Conservation (phyloP, 23 red algal genomes). For the Cyanidiococcus yangmingshanensis region DNA sequence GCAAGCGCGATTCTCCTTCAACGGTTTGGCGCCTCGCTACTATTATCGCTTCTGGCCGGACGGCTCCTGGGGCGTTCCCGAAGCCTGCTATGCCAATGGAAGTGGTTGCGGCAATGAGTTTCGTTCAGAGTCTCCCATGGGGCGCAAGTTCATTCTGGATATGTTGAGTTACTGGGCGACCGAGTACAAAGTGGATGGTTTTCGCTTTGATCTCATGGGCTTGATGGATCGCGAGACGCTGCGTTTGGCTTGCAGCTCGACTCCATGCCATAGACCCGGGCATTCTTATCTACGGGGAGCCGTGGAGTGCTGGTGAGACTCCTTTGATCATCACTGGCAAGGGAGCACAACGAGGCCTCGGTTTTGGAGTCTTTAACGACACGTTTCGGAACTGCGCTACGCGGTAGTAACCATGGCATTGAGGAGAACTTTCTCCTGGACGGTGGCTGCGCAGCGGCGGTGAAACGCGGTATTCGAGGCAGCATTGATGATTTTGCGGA, state of each 20-base stretch:
- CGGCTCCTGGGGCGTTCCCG: slow-evolving; percentile 44
- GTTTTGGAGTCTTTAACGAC: slow-evolving; percentile 83
- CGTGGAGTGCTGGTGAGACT: slow-evolving; percentile 61
- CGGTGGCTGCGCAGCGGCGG: slow-evolving; percentile 32
- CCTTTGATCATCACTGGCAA: slow-evolving; percentile 57
- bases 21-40: slow-evolving; percentile 61
- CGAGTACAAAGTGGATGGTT: slow-evolving; percentile 87
- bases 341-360: slow-evolving; percentile 53
- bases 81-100: slow-evolving; percentile 74
- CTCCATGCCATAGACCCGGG: slow-evolving; percentile 41
- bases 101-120: slow-evolving; percentile 93
- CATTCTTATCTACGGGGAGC: slow-evolving; percentile 77
- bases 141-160: slow-evolving; percentile 73
- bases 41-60: slow-evolving; percentile 40
- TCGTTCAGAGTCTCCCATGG: slow-evolving; percentile 70
- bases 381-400: slow-evolving; percentile 68
- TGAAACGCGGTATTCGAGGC: slow-evolving; percentile 69
- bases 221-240: slow-evolving; percentile 61
- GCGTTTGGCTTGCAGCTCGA: slow-evolving; percentile 22
- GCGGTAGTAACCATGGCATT: slow-evolving; percentile 45
- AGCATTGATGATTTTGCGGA: slow-evolving; percentile 63
- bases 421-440: slow-evolving; percentile 74
- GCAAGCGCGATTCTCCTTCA: slow-evolving; percentile 87
- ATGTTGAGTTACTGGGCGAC: slow-evolving; percentile 76
- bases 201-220: slow-evolving; percentile 84